Evolutionary conservation across 805 yeast genomes (phyloP), one percentile per base, ranked within the genome.

Genomic region (Maudiozyma pseudohumilis): DNA sequence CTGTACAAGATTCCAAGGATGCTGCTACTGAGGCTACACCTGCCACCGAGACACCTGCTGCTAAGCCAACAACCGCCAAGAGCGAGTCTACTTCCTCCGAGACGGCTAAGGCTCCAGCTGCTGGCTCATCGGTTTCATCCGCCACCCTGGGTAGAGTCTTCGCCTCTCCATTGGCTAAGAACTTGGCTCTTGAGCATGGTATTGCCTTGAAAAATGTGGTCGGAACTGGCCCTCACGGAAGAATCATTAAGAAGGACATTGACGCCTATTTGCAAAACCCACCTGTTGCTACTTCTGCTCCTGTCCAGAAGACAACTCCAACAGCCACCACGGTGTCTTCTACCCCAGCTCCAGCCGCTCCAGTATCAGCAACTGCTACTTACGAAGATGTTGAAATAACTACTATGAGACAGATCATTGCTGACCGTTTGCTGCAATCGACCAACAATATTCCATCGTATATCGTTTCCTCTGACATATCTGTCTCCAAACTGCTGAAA

Each of bases 151-250:
- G 70, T 50, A 76, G 96, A 65, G 80, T 92, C 60, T 61, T 85
- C 49, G 97, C 97, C 32, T 88, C 97, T 44, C 98, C 98, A 41
- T 69, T 82, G 48, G 98, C 98, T 43, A 89, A 89, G 72, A 77
- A 77, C 48, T 69, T 92, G 46, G 98, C 98, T 42, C 70, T 88
- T 49, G 96, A 89, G 63, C 75, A 80, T 63, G 98, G 97, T 53
- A 70, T 89, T 55, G 72, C 94, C 31, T 74, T 89, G 56, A 85
- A 82, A 68, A 75, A 75, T 53, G 69, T 92, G 56, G 76, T 76
- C 63, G 97, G 97, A 56, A 65, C 95, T 31, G 98, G 98, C 51
- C 97, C 97, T 59, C 72, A 72, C 55, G 97, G 97, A 50, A 84
- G 98, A 70, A 85, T 92, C 60, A 72, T 84, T 48, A 92, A 88